Base-by-base conservation (phyloP, 495 filamentous ascomycete genomes). In the Penicillium bovifimosum region DNA sequence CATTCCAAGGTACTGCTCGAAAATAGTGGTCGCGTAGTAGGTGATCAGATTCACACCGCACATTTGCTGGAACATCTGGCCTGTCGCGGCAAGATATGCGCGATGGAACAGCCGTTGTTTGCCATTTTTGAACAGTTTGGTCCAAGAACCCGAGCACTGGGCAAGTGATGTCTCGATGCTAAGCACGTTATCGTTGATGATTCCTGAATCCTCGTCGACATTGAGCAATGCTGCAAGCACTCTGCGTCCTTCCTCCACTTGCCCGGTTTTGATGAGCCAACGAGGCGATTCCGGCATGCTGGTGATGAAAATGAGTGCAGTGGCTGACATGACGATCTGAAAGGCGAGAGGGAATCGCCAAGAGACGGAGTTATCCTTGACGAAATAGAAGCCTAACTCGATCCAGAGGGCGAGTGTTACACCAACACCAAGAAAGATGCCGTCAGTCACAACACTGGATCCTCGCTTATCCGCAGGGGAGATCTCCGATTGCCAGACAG, bases 201-300 rank as follows among this genome's bases (percentile, higher is more conserved):
- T 59, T 1, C 44, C 49, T 1, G 63, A 60, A 34, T 72, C 53
- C 13, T 55, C 42, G 11, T 64, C 59, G 7, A 61, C 41, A 5
- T 65, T 61, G 5, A 65, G 57, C 0, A 73, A 60, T 5, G 59
- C 54, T 0, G 66, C 53, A 26, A 74, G 61, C 9, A 63, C 66
- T 13, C 53, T 45, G 50, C 63, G 63, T 2, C 85, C 85, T 36
- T 76, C 56, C 40, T 80, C 73, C 16, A 78, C 65, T 32, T 72
- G 69, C 29, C 75, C 73, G 29, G 68, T 70, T 60, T 77, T 78
- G 53, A 84, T 76, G 48, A 72, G 74, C 62, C 73, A 84, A 52
- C 80, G 78, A 26, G 80, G 80, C 1, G 81, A 83, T 60, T 87
- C 83, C 11, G 73, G 77, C 13, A 83, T 72, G 53, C 83, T 71